These are phyloP conservation scores for Corylus heterophylla DNA, from an alignment of 306 rosid species.

Conservation along the genomic window DNA sequence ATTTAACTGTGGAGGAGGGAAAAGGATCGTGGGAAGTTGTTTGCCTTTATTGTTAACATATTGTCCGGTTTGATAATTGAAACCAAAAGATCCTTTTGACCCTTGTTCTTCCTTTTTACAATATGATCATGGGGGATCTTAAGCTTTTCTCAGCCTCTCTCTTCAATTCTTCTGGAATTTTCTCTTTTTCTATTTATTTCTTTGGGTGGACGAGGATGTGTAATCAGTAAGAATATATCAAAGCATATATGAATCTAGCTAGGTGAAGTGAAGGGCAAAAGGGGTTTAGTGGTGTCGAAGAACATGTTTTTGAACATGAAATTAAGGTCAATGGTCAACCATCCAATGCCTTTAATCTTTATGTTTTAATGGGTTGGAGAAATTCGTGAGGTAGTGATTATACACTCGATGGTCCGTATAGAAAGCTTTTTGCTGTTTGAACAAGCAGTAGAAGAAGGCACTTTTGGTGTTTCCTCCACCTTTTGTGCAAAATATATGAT, in stretches of 20 bases:
- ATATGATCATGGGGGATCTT: neutral
- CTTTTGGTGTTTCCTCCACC: slow-evolving; percentile 27
- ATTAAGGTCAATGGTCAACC: neutral
- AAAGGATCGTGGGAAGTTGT: slow-evolving; percentile 21
- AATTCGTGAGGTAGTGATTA: slow-evolving; percentile 25
- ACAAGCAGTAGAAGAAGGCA: slow-evolving; percentile 21
- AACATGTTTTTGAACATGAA: neutral
- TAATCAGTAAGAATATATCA: neutral
- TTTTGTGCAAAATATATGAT: slow-evolving; percentile 13
- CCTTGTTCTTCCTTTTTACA: neutral
- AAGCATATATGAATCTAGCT: neutral
- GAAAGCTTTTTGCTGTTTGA: slow-evolving; percentile 38
- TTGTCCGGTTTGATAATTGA: slow-evolving; percentile 10
- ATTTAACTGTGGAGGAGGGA: slow-evolving; percentile 8
- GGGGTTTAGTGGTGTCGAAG: neutral
- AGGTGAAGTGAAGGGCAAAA: neutral
- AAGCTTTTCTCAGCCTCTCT: neutral
- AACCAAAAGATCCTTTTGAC: slow-evolving; percentile 20
- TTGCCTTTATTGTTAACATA: slow-evolving; percentile 13
- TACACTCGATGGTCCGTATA: slow-evolving; percentile 35
- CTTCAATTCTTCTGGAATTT: neutral
- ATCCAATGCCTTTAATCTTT: neutral
- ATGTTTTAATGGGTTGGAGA: neutral
- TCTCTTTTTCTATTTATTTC: neutral
- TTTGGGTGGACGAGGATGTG: neutral